Conservation (phyloP, 768 basidiomycete species). For the Pleurotus platypus region DNA sequence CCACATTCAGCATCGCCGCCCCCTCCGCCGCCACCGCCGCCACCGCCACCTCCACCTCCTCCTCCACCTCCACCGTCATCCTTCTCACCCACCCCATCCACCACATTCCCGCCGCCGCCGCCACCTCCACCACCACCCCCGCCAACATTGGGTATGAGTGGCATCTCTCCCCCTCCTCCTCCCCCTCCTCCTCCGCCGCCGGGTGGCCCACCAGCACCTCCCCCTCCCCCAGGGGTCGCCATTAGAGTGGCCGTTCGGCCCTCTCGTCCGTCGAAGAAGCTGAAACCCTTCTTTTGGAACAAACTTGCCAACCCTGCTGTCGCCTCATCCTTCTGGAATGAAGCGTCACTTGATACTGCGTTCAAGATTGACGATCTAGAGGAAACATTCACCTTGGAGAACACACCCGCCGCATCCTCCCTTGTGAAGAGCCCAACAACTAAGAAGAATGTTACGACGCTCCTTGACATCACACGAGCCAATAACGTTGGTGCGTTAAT, state of each 20-base stretch:
- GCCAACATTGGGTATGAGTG: conserved; percentile 17
- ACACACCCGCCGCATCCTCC: conserved; percentile 35
- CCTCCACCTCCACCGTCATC: conserved; percentile 11
- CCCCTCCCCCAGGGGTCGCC: conserved; percentile 29
- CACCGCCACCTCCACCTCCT: conserved; percentile 16
- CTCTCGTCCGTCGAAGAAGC: conserved; percentile 46
- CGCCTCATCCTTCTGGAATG: conserved; percentile 67
- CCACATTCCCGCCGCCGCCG: conserved; percentile 18
- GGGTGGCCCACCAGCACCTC: conserved; percentile 29
- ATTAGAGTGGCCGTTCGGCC: conserved; percentile 27
- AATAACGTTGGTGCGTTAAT: conserved; percentile 70
- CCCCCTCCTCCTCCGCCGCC: conserved; percentile 27
- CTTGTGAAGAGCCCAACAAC: conserved; percentile 27
- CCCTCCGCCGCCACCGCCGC: conserved; percentile 5
- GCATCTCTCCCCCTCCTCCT: conserved; percentile 33
- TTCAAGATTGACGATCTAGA: conserved; percentile 73
- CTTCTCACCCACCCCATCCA: conserved; percentile 28
- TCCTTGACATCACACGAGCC: conserved; percentile 78
- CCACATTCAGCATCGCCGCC: conserved; percentile 8
- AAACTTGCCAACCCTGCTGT: conserved; percentile 53
- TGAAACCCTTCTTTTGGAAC: conserved; percentile 92
- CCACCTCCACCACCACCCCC: conserved; percentile 19
- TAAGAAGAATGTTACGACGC: conserved; percentile 61
- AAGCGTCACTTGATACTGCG: conserved; percentile 34
- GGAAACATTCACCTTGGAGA: conserved; percentile 64